These are phyloP conservation scores for Fusarium clavum DNA, from an alignment of 2,329 filamentous ascomycete genomes.

Conservation along the genomic window DNA sequence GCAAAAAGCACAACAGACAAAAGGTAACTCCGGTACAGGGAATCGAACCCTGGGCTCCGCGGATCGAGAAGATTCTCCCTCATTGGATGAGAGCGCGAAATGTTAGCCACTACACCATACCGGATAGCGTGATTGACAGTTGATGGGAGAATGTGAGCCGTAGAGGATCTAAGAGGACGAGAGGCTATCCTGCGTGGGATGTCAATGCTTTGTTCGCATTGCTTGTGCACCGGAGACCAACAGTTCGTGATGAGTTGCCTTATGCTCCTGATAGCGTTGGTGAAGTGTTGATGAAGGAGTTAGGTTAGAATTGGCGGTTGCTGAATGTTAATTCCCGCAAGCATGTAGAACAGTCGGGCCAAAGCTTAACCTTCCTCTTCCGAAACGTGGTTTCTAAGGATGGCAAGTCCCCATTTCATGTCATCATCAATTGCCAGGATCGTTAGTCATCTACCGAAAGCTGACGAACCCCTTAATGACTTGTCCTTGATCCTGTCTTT, in stretches of 20 bases:
- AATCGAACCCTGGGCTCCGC: slow-evolving; percentile 9
- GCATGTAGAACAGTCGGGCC: neutral
- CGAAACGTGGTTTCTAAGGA: neutral
- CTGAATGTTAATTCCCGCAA: neutral
- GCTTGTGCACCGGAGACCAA: too few species aligned
- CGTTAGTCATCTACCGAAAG: neutral
- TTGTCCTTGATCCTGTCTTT: neutral
- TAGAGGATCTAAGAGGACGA: neutral
- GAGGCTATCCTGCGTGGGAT: neutral
- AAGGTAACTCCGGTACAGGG: slow-evolving; percentile 1
- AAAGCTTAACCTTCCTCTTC: neutral
- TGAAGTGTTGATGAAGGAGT: neutral
- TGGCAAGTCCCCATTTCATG: neutral
- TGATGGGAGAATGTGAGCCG: accelerated
- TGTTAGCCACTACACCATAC: slow-evolving; percentile 52
- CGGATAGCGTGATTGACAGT: slow-evolving; percentile 29
- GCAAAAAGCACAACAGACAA: neutral
- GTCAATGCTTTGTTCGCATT: too few species aligned
- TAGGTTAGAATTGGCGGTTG: neutral
- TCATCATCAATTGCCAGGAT: neutral
- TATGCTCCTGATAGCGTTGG: neutral
- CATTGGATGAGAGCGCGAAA: slow-evolving; percentile 47
- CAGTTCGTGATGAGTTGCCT: neutral
- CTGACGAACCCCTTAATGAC: neutral
- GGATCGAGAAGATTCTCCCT: neutral